phyloP scores from a whole-genome alignment of 371 early-diverging fungal species.

The Rhizopus delemar region DNA sequence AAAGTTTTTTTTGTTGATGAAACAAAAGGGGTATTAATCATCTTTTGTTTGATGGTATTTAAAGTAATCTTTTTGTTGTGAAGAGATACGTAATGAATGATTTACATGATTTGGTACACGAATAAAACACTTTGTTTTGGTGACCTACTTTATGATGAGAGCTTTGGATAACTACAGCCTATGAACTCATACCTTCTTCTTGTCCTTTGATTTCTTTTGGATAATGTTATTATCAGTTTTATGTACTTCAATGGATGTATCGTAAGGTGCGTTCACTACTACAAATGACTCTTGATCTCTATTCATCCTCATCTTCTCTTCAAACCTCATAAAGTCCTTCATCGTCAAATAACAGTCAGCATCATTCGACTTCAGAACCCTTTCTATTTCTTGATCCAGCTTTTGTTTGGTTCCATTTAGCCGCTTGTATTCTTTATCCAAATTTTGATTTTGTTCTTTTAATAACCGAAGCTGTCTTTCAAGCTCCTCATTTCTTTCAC shows the following conservation, averaged over 20 bases:
- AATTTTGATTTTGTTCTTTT: conserved; percentile 26
- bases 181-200: background rate
- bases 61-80: background rate
- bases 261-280: conserved; percentile 42
- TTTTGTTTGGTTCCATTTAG: conserved; percentile 28
- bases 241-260: conserved; percentile 14
- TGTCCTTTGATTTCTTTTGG: background rate
- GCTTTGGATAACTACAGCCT: too few relatives aligned
- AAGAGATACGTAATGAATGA: background rate
- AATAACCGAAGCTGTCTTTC: conserved; percentile 32
- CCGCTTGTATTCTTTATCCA: conserved; percentile 35
- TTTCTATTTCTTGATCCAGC: conserved; percentile 38
- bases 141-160: background rate
- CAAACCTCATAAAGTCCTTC: conserved; percentile 36
- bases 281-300: conserved; percentile 33
- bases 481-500: conserved; percentile 19
- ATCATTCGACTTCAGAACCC: conserved; percentile 28
- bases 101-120: background rate
- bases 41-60: too few relatives aligned
- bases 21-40: too few relatives aligned
- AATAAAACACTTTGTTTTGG: background rate
- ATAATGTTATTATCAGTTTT: too few relatives aligned
- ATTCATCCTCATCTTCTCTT: conserved; percentile 28
- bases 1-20: background rate
- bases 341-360: conserved; percentile 43